Base-by-base conservation (phyloP, 2,329 filamentous ascomycete genomes). In the Fusarium sambucinum region DNA sequence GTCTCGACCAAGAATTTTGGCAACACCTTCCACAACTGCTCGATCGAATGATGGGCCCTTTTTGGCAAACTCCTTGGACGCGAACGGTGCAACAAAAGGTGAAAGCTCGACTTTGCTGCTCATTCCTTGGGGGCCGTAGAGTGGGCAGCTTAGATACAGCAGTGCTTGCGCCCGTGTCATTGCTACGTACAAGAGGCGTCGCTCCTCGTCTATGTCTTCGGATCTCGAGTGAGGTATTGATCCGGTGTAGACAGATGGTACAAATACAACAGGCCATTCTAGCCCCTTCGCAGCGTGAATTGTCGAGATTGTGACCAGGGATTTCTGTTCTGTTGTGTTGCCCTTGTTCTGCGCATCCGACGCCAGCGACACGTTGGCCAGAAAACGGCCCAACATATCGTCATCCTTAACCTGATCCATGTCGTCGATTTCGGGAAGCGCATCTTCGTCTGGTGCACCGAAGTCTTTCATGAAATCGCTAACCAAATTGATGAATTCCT, bases 251-350 rank as follows among this genome's bases (percentile, higher is more conserved):
- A 93, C 91, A 2, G 92, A 92, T 8, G 96, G 94, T 17, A 98
- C 89, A 77, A 98, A 98, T 1, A 98, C 93, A 2, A 97, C 86
- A 0, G 95, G 95, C 96, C 96, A 99, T 77, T 99, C 95, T 1
- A 99, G 84, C 5, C 95, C 95, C 78, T 99, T 99, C 4, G 95
- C 93, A 1, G 94, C 94, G 76, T 99, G 95, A 13, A 99, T 97
- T 0, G 95, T 99, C 8, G 94, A 97, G 25, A 99, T 93, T 0
- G 94, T 97, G 21, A 98, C 88, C 71, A 92, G 84, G 3, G 87
- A 83, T 29, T 84, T 86, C 29, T 83, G 83, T 53, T 87, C 84
- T 23, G 84, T 83, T 4, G 85, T 83, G 4, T 86, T 84, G 12
- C 87, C 85, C 25, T 89, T 86, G 19, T 87, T 87, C 71, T 93